Base-by-base conservation (phyloP, 2,329 filamentous ascomycete genomes). In the Colletotrichum cordylinicola region DNA sequence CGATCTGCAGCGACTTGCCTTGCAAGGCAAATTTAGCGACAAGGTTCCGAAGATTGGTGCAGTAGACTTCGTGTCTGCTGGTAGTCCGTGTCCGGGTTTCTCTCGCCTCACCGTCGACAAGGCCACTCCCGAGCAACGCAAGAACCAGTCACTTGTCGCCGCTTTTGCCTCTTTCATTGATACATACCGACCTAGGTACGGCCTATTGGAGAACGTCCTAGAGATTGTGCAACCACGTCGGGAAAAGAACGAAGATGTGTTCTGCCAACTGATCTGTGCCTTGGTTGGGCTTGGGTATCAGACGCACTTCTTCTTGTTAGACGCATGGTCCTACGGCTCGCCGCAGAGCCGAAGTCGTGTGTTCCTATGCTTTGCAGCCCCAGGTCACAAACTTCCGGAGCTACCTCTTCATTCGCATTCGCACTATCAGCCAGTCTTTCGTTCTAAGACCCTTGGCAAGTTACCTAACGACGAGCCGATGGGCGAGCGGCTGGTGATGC, bases 261-360 rank as follows among this genome's bases (percentile, higher is more conserved):
- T 96, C 67, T 92, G 92, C 2, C 94, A 96, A 78, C 86, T 97
- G 0, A 87, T 97, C 12, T 94, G 93, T 77, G 89, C 92, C 1
- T 84, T 97, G 1, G 93, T 96, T 0, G 94, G 93, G 0, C 87
- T 97, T 77, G 95, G 94, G 0, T 98, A 97, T 78, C 95, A 98
- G 80, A 87, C 92, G 0, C 90, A 93, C 55, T 89, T 94, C 48
- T 91, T 92, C 72, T 86, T 93, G 1, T 86, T 94, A 24, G 94
- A 96, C 78, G 90, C 94, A 0, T 95, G 93, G 88, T 90, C 90
- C 0, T 91, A 90, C 77, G 94, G 94, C 1, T 91, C 92, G 3
- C 85, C 91, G 0, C 94, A 97, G 80, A 86, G 84, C 4, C 90
- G 95, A 6, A 90, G 88, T 4, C 88, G 95, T 8, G 86, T 96